Conservation (phyloP, 2,329 filamentous ascomycete genomes). For the Fusarium sp. region DNA sequence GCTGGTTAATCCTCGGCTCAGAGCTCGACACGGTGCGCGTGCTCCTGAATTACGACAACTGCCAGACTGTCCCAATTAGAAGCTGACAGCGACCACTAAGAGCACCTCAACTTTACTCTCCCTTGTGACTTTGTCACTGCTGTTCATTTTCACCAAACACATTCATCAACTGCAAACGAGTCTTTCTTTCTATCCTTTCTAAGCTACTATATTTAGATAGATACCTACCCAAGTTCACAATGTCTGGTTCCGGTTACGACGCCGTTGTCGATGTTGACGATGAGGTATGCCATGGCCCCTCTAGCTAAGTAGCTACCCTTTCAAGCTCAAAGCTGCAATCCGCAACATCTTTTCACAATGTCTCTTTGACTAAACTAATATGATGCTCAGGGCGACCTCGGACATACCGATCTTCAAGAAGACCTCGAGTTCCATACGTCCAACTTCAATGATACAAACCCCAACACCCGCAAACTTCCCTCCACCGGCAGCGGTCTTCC, state of each 20-base stretch:
- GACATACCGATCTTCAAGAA: slow-evolving; percentile 97
- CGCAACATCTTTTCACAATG: not conserved
- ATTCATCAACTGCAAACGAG: not conserved
- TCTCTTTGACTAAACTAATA: slow-evolving; percentile 4
- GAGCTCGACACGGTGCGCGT: slow-evolving; percentile 29
- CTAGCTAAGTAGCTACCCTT: slow-evolving; percentile 7
- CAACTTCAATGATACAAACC: slow-evolving; percentile 73
- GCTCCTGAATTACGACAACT: slow-evolving; percentile 48
- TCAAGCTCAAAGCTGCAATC: slow-evolving; percentile 7
- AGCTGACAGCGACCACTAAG: slow-evolving; percentile 24
- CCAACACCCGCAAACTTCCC: slow-evolving; percentile 59
- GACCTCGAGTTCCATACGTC: slow-evolving; percentile 99
- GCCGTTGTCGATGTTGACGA: slow-evolving; percentile 98
- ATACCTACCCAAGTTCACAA: slow-evolving; percentile 48
- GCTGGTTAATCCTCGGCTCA: slow-evolving; percentile 39
- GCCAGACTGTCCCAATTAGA: slow-evolving; percentile 43
- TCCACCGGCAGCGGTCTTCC: slow-evolving; percentile 61
- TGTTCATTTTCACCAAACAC: slow-evolving; percentile 7
- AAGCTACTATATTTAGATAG: not conserved
- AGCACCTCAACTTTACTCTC: slow-evolving; percentile 22
- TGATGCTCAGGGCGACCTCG: slow-evolving; percentile 82
- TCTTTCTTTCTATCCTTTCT: not conserved
- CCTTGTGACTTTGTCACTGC: slow-evolving; percentile 8
- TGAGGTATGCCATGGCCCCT: slow-evolving; percentile 67
- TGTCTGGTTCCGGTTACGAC: slow-evolving; percentile 92